Base-by-base conservation (phyloP, 768 basidiomycete genomes). In the Steccherinum ochraceum region DNA sequence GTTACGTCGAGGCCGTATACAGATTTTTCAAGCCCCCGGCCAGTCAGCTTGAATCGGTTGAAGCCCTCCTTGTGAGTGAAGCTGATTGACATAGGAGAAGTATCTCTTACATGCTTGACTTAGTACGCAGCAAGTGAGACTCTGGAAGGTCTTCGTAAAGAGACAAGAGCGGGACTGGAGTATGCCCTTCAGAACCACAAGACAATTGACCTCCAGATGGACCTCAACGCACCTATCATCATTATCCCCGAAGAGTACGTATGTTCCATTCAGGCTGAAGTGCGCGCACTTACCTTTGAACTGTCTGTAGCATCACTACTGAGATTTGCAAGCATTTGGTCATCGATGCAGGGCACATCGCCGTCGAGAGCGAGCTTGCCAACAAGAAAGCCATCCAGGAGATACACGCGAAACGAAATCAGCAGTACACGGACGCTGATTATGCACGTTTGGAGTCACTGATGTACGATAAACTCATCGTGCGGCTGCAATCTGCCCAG, bases 201-300 rank as follows among this genome's bases (percentile, higher is more conserved):
- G 74, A 98, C 96, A 1, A 74, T 98, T 41, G 94, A 98, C 64
- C 74, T 99, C n/a, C 89, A 91, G 57, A 81, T 99, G 71, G 94
- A 99, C 61, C 78, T 99, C 76, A 90, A 95, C 60, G 93, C 96
- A 0, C 96, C 96, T 4, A 82, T 99, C 58, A 96, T 99, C 63
- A 92, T 99, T 59, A 79, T 98, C 48, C 96, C 96, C 1, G 95
- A 98, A 70, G 84, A 91, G 92, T 93, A 63, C 52, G 64, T 55
- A 12, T 44, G 13, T 40, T 26, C 13, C 16, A 13, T 3, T 26
- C 16, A 16, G 16, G 16, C 30, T 35, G 30, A 35, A 35, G 7
- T 16, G 7, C 7, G 12, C 24, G n/a, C 41, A 43, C 25, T 48
- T 26, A 7, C n/a, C 2, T 1, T n/a, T 24, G n/a, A 44, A 1